phyloP scores from a whole-genome alignment of 129 eudicot species.

The Silybum marianum region DNA sequence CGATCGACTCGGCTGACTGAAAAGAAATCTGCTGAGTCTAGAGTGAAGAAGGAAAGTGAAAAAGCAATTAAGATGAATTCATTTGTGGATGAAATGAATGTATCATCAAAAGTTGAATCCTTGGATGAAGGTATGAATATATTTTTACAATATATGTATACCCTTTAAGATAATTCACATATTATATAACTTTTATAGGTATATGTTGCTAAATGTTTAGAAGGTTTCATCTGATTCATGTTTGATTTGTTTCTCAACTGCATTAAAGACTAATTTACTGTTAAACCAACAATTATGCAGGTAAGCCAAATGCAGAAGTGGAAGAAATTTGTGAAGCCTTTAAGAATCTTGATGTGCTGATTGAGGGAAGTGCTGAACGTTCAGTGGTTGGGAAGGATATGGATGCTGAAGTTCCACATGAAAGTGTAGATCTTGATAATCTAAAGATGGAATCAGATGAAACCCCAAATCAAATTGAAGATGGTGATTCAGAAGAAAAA shows the following conservation, averaged over 20 bases:
- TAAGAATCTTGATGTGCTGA: constrained; percentile 29
- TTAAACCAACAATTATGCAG: constrained; percentile 16
- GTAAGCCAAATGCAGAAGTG: constrained; percentile 9
- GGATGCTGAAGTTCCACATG: not conserved
- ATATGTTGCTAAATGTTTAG: not conserved
- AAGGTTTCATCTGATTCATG: not conserved
- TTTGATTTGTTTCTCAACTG: not conserved
- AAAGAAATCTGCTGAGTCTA: constrained; percentile 25
- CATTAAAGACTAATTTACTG: not conserved
- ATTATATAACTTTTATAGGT: not conserved
- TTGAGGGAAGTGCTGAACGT: not conserved
- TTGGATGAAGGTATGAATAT: constrained; percentile 12
- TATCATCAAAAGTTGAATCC: not conserved
- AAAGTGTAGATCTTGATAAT: constrained; percentile 3
- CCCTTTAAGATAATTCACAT: not conserved
- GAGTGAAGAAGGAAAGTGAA: constrained; percentile 17
- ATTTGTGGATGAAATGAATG: constrained; percentile 21
- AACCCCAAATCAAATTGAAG: not conserved
- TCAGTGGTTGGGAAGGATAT: constrained; percentile 2
- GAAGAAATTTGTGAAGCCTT: constrained; percentile 28
- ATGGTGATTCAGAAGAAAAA: not conserved
- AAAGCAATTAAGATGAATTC: constrained; percentile 21
- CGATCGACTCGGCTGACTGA: constrained; percentile 53
- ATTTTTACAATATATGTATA: not conserved
- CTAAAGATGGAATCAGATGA: not conserved